Base-by-base conservation (phyloP, 805 yeast genomes). In the Wickerhamiella cacticola region DNA sequence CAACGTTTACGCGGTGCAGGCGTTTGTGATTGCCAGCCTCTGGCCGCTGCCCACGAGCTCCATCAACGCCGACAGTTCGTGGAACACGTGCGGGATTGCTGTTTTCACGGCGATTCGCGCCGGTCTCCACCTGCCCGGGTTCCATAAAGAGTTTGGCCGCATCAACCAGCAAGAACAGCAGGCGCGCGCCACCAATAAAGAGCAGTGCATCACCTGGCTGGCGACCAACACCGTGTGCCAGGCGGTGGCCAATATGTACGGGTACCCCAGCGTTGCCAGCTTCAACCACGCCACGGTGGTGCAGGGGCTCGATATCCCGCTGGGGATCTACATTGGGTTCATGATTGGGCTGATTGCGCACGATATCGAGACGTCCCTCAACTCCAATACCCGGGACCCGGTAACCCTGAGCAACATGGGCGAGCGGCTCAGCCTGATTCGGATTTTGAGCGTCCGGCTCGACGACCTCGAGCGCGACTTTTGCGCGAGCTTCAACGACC, bases 31-130 rank as follows among this genome's bases (percentile, higher is more conserved):
- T 1, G 86, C 83, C 63, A 81, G 96, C 0, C 78, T 81, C 61
- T 89, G 97, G 98, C 97, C 97, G 0, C 96, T 96, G 2, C 72
- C 88, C 33, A 85, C 96, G 0, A 86, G 97, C 0, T 87, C 96
- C 0, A 71, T 92, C 41, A 83, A 94, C 63, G 95, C 97, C 0
- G 97, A 92, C 60, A 82, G 95, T 6, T 82, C 95, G 3, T 89
- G 96, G 95, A 85, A 83, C 60, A 85, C 96, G 1, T 80, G 86
- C 19, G 97, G 96, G 0, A 79, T 85, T 41, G 97, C 97, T 3
- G 70, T 87, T 56, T 85, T 84, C 63, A 95, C 86, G 59, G 97
- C 96, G 0, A 81, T 88, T 28, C 68, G 96, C 48, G 82, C 89
- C 13, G 97, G 98, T 0, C 68, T 92, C 23, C 95, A 92, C 59